phyloP scores from a whole-genome alignment of 495 filamentous ascomycete species.

The Penicillium nucicola region DNA sequence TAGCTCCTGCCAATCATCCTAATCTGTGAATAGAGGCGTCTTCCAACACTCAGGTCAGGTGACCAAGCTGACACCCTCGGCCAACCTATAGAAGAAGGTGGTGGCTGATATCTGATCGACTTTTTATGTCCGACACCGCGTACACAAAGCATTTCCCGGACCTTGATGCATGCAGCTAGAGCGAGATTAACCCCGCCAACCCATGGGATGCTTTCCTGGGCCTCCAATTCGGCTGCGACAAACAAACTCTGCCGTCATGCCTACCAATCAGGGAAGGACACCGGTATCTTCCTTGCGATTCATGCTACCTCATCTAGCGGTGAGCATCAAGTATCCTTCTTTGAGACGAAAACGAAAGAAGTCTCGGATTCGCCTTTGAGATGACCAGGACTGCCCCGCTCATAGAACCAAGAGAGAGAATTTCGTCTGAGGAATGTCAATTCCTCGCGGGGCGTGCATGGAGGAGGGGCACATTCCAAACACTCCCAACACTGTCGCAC shows the following conservation, averaged over 20 bases:
- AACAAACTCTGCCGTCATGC: slow-evolving; percentile 5
- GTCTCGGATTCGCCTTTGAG: not conserved
- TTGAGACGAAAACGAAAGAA: slow-evolving; percentile 2
- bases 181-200: slow-evolving; percentile 8
- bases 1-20: slow-evolving; percentile 5
- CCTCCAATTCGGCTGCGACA: slow-evolving; percentile 15
- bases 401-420: not conserved
- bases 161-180: slow-evolving; percentile 6
- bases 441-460: not conserved
- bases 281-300: slow-evolving; percentile 6
- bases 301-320: slow-evolving; percentile 25
- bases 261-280: slow-evolving; percentile 7
- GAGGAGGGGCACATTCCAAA: slow-evolving; percentile 7
- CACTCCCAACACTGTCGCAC: not conserved
- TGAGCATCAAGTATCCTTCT: slow-evolving; percentile 19
- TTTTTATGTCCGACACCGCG: slow-evolving; percentile 10
- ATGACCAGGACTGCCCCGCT: slow-evolving; percentile 1
- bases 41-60: not conserved
- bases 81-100: not conserved
- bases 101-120: not conserved
- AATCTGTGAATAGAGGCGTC: not conserved
- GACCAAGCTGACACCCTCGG: not conserved
- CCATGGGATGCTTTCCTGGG: slow-evolving; percentile 22
- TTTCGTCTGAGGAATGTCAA: slow-evolving; percentile 2
- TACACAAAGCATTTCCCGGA: not conserved